Evolutionary conservation across 2,329 filamentous ascomycete genomes (phyloP).

Genomic region (Penicillium sp.): DNA sequence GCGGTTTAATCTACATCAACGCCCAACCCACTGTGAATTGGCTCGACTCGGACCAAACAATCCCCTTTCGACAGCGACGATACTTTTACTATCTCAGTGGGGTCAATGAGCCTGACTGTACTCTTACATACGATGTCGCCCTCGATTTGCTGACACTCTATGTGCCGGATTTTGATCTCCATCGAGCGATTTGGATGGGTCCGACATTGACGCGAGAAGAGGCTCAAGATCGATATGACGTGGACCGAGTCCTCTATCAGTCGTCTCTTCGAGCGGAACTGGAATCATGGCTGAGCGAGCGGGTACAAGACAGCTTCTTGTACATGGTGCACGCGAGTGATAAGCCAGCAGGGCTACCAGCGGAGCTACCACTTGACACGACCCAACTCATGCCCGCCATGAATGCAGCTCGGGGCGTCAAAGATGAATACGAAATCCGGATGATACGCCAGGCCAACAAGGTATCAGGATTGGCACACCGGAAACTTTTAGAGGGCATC

Average conservation of each 20-base stretch:
- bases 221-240: constrained; percentile 57
- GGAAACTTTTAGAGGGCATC: constrained; percentile 56
- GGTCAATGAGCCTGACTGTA: constrained; percentile 50
- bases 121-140: constrained; percentile 53
- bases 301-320: constrained; percentile 25
- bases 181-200: constrained; percentile 40
- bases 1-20: constrained; percentile 53
- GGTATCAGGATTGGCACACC: constrained; percentile 63
- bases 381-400: constrained; percentile 48
- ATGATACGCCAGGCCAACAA: constrained; percentile 67
- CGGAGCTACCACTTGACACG: constrained; percentile 24
- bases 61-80: constrained; percentile 53
- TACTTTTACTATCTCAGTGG: constrained; percentile 59
- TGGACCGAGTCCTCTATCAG: constrained; percentile 63
- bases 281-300: constrained; percentile 27
- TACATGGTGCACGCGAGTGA: constrained; percentile 38
- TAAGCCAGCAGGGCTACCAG: constrained; percentile 22
- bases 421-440: constrained; percentile 68
- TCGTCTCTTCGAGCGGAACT: constrained; percentile 49
- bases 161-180: constrained; percentile 63
- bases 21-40: constrained; percentile 47
- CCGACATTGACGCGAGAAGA: constrained; percentile 47
- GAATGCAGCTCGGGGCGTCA: constrained; percentile 62
- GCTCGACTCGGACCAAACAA: constrained; percentile 55
- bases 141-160: constrained; percentile 63